Evolutionary conservation across 495 filamentous ascomycete genomes (phyloP), one percentile per base, ranked within the genome.

Genomic region (Hyaloscypha bicolor): DNA sequence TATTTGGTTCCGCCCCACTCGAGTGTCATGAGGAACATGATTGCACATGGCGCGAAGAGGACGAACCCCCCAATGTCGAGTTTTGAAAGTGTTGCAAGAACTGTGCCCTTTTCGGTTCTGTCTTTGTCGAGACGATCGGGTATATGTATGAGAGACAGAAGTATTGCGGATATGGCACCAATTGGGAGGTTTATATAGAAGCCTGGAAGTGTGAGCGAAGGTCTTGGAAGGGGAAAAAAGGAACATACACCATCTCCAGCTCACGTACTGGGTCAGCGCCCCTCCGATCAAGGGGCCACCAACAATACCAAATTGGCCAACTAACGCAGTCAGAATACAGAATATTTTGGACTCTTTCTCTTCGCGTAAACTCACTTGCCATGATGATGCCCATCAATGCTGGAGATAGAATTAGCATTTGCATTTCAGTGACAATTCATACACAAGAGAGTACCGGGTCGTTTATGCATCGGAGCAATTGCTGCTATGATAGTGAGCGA

Each of bases 101-200:
- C 42, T 4, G 31, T 12, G 16, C 52, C 9, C 6, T 35, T 67
- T n/a, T 37, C 3, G 86, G 84, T 14, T 4, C 16, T 19, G 86
- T 78, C 3, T 75, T 69, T 60, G 83, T 66, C 63, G 85, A 51
- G 8, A 6, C 14, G 45, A 6, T 64, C 48, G 3, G 61, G 69
- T 16, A 56, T 58, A 8, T 45, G 19, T 70, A 60, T 81, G 71
- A 9, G 85, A 83, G 19, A 63, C 56, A 85, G 67, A 61, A 87
- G 75, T 22, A 79, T 42, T n/a, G 86, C 51, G 21, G 86, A 63
- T 25, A 86, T 55, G 9, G 66, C 85, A 22, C 86, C 87, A 53
- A 88, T 75, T 0, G 86, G 86, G 31, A 90, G 79, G 70, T 90
- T 91, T 62, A 91, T 87, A 67, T 89, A 89, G 71, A 89, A 89